Conservation (phyloP, 805 yeast genomes). For the Jamesozyma hellenica region DNA sequence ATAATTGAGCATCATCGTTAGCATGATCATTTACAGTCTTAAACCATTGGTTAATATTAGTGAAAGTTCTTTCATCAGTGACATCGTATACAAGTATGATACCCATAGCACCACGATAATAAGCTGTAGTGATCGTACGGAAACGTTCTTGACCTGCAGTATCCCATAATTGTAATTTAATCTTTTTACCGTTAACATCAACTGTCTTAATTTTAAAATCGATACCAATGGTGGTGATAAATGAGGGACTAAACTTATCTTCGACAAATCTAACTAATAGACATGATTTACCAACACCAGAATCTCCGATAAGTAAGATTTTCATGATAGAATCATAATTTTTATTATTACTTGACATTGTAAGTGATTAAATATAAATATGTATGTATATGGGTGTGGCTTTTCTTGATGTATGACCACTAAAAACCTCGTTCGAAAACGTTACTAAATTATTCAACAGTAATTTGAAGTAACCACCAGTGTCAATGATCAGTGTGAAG, state of each 20-base stretch:
- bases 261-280: slow-evolving; percentile 85
- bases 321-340: slow-evolving; percentile 81
- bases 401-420: too few relatives aligned
- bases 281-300: slow-evolving; percentile 86
- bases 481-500: too few relatives aligned
- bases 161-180: slow-evolving; percentile 94
- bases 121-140: slow-evolving; percentile 88
- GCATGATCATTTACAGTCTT: slow-evolving; percentile 95
- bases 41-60: slow-evolving; percentile 89
- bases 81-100: slow-evolving; percentile 77
- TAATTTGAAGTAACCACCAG: too few relatives aligned
- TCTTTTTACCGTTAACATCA: slow-evolving; percentile 83
- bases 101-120: slow-evolving; percentile 85
- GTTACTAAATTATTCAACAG: neutral
- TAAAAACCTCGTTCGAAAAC: too few relatives aligned
- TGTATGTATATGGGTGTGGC: too few relatives aligned
- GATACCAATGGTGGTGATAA: slow-evolving; percentile 95
- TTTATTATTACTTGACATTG: slow-evolving; percentile 27
- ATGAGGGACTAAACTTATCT: slow-evolving; percentile 92
- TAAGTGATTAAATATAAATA: too few relatives aligned
- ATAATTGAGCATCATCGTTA: slow-evolving; percentile 86
- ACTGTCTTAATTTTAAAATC: slow-evolving; percentile 96
- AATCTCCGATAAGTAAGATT: slow-evolving; percentile 86
- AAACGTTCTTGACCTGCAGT: slow-evolving; percentile 97
- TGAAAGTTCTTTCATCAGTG: slow-evolving; percentile 83